These are phyloP conservation scores for Teratosphaeria zuluensis DNA, from an alignment of 2,329 filamentous ascomycete species.

Conservation along the genomic window DNA sequence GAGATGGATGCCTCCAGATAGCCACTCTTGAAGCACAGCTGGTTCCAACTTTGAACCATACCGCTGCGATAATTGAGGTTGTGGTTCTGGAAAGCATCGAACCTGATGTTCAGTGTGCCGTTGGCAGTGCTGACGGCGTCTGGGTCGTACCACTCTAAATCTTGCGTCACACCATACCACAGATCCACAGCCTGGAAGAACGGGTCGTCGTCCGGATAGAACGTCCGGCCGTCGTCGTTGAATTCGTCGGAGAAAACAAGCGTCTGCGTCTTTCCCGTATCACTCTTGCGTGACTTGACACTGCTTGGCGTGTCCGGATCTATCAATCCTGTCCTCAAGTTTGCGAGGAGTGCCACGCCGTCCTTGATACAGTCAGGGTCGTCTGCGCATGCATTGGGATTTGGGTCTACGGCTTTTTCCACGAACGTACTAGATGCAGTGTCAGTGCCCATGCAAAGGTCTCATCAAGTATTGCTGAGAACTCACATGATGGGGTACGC, in stretches of 20 bases:
- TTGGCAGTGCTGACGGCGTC: slow-evolving; percentile 41
- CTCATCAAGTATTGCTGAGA: neutral
- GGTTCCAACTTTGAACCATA: slow-evolving; percentile 69
- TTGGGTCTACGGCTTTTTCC: slow-evolving; percentile 31
- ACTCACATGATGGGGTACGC: slow-evolving; percentile 60
- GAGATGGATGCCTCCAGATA: slow-evolving; percentile 62
- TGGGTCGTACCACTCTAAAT: slow-evolving; percentile 48
- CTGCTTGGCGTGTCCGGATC: slow-evolving; percentile 57
- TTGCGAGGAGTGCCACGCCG: slow-evolving; percentile 45
- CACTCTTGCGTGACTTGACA: slow-evolving; percentile 45
- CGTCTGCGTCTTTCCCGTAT: slow-evolving; percentile 51
- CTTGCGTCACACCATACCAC: slow-evolving; percentile 63
- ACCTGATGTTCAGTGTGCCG: slow-evolving; percentile 53
- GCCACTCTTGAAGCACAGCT: slow-evolving; percentile 63
- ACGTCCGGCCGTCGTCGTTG: slow-evolving; percentile 56
- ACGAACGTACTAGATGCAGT: slow-evolving; percentile 45
- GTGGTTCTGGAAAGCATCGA: slow-evolving; percentile 57
- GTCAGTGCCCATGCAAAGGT: slow-evolving; percentile 5
- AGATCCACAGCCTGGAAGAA: slow-evolving; percentile 59
- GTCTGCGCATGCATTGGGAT: slow-evolving; percentile 28
- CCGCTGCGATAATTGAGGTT: slow-evolving; percentile 58
- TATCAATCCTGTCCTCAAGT: slow-evolving; percentile 51
- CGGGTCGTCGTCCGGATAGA: slow-evolving; percentile 61
- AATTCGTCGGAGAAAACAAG: slow-evolving; percentile 65
- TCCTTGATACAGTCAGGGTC: slow-evolving; percentile 39